Percentiles rank a stretch among this genome's conserved stretches.
These are phyloP conservation scores for Coprinopsis sp. DNA, from an alignment of 768 basidiomycete species.

Conservation along the genomic window DNA sequence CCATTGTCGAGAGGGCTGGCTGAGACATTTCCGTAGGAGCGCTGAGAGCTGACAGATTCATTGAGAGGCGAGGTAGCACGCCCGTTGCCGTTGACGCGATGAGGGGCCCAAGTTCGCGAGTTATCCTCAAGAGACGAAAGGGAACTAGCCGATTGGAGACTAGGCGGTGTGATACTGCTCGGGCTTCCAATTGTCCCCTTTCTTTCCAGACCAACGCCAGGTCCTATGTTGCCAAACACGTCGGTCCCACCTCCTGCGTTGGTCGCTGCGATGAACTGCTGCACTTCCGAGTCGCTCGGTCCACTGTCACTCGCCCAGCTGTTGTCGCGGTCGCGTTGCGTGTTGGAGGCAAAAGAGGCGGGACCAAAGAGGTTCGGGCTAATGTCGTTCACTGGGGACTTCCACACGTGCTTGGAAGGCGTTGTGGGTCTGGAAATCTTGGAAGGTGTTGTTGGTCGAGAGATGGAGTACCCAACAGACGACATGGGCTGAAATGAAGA, in stretches of 20 bases:
- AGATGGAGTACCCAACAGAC: constrained; percentile 18
- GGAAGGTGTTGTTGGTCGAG: constrained; percentile 65
- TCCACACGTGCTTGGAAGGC: constrained; percentile 79
- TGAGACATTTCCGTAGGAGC: neutral
- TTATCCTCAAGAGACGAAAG: constrained; percentile 1
- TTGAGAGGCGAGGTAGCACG: neutral
- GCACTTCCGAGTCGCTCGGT: constrained; percentile 26
- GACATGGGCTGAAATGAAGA: constrained; percentile 7
- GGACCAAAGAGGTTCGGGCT: neutral
- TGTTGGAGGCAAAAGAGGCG: constrained; percentile 3
- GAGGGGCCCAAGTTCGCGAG: neutral
- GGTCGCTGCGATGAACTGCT: constrained; percentile 24
- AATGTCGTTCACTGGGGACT: constrained; percentile 18
- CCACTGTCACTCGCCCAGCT: constrained; percentile 48
- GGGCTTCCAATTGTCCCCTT: neutral
- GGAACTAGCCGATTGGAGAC: constrained; percentile 1
- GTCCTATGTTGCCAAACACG: neutral
- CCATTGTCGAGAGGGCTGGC: neutral
- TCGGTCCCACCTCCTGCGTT: constrained; percentile 5
- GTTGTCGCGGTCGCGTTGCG: constrained; percentile 50
- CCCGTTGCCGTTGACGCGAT: neutral
- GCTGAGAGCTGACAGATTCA: neutral
- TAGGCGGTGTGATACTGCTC: neutral
- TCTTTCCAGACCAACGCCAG: neutral
- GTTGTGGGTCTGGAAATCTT: constrained; percentile 68